Evolutionary conservation across 306 rosid genomes (phyloP).

Genomic region (Citrullus colocynthis): DNA sequence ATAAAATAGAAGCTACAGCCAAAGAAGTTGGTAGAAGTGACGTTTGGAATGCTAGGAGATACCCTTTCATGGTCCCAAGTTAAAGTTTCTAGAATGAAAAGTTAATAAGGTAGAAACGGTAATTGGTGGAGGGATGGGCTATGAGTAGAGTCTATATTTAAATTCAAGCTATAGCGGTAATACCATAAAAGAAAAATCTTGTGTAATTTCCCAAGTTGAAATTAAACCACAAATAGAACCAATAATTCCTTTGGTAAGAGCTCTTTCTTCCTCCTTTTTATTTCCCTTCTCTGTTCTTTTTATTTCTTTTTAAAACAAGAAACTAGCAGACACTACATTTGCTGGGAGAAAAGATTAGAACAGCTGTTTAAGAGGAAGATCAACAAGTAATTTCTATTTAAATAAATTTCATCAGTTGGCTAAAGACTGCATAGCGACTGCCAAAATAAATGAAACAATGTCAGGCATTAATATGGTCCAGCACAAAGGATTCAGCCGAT

Average conservation of each 20-base stretch:
- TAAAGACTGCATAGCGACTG: neutral
- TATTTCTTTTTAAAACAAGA: neutral
- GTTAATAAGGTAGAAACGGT: neutral
- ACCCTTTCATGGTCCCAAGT: neutral
- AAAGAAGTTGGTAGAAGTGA: neutral
- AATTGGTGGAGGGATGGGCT: neutral
- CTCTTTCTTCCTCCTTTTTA: neutral
- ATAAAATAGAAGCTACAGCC: neutral
- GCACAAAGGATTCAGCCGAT: neutral
- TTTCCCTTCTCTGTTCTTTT: neutral
- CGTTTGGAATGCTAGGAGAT: neutral
- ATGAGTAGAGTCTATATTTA: neutral
- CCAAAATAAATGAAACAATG: neutral
- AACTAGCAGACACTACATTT: neutral
- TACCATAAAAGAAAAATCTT: neutral
- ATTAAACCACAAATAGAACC: neutral
- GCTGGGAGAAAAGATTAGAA: neutral
- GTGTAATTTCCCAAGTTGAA: neutral
- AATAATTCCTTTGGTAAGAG: neutral
- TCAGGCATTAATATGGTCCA: neutral
- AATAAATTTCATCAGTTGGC: neutral
- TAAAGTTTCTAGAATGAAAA: neutral
- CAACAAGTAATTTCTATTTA: neutral
- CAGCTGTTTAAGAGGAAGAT: neutral
- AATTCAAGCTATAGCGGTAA: neutral